These are phyloP conservation scores for Rickenella mellea DNA, from an alignment of 768 basidiomycete species.

Conservation along the genomic window DNA sequence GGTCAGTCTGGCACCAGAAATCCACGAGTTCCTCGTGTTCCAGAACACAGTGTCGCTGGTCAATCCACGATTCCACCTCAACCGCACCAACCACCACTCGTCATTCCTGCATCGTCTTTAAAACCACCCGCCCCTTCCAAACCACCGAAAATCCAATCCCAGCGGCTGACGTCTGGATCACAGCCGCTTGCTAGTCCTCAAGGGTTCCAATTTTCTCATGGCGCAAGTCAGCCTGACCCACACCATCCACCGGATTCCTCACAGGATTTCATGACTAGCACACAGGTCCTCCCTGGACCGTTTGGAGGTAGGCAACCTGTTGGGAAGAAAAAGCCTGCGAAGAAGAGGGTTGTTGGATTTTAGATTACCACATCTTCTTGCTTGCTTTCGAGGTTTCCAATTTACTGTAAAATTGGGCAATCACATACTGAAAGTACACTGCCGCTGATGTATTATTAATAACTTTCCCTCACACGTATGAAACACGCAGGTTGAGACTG, in stretches of 20 bases:
- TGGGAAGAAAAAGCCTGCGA: conserved; percentile 45
- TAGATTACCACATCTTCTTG: conserved; percentile 20
- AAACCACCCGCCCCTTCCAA: conserved; percentile 12
- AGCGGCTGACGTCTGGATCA: conserved; percentile 5
- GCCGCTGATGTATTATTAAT: too few relatives aligned
- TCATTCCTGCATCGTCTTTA: conserved; percentile 22
- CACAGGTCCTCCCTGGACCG: conserved; percentile 62
- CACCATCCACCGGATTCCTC: conserved; percentile 11
- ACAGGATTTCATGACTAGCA: conserved; percentile 47
- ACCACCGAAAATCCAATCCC: conserved; percentile 2
- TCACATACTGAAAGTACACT: too few relatives aligned
- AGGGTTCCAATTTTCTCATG: conserved; percentile 4
- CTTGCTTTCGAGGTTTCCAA: too few relatives aligned
- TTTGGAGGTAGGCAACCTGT: conserved; percentile 51
- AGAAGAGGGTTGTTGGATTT: conserved; percentile 72
- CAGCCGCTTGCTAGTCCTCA: conserved; percentile 13
- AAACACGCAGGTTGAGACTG: conserved; percentile 39
- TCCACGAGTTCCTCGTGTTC: neutral
- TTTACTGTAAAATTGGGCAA: too few relatives aligned
- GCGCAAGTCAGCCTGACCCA: conserved; percentile 2
- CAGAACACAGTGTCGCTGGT: neutral
- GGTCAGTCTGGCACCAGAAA: neutral
- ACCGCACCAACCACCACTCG: conserved; percentile 28
- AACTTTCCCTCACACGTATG: conserved; percentile 8
- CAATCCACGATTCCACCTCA: conserved; percentile 14